Evolutionary conservation across 2,329 filamentous ascomycete genomes (phyloP).

Genomic region (Microthyrium microscopicum): DNA sequence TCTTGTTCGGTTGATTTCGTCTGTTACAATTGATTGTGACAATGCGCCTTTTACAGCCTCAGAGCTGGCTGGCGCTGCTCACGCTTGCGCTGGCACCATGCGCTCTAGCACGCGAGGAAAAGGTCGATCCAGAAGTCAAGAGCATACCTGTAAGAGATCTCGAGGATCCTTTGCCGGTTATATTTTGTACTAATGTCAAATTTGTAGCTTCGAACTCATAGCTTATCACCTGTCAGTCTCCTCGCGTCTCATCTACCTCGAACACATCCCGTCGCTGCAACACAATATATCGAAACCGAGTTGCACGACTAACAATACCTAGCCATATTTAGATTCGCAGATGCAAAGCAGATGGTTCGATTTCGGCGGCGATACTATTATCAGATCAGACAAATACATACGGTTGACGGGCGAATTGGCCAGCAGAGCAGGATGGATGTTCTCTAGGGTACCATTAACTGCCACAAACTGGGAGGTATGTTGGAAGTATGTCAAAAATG

Average conservation of each 20-base stretch:
- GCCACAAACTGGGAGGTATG: slow-evolving; percentile 90
- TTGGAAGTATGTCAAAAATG: slow-evolving; percentile 1
- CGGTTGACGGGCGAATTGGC: slow-evolving; percentile 80
- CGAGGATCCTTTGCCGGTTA: slow-evolving; percentile 8
- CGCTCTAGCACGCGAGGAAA: slow-evolving; percentile 12
- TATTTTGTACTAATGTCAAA: slow-evolving; percentile 13
- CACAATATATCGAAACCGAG: not conserved
- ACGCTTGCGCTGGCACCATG: slow-evolving; percentile 16
- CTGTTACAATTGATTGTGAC: not conserved
- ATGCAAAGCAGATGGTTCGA: slow-evolving; percentile 99
- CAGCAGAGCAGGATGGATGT: slow-evolving; percentile 85
- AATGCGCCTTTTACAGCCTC: not conserved
- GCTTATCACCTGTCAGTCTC: slow-evolving; percentile 28
- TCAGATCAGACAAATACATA: slow-evolving; percentile 65
- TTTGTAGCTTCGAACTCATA: slow-evolving; percentile 68
- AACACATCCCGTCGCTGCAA: not conserved
- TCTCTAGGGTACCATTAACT: slow-evolving; percentile 82
- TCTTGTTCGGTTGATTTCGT: not conserved
- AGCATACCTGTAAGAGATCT: slow-evolving; percentile 43
- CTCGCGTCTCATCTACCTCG: not conserved
- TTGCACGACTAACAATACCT: slow-evolving; percentile 6
- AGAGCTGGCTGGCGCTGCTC: slow-evolving; percentile 14
- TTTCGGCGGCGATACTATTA: slow-evolving; percentile 88
- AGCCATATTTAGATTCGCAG: slow-evolving; percentile 96
- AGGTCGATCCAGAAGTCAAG: slow-evolving; percentile 34